phyloP scores from a whole-genome alignment of 495 filamentous ascomycete species.

The Echria macrotheca region DNA sequence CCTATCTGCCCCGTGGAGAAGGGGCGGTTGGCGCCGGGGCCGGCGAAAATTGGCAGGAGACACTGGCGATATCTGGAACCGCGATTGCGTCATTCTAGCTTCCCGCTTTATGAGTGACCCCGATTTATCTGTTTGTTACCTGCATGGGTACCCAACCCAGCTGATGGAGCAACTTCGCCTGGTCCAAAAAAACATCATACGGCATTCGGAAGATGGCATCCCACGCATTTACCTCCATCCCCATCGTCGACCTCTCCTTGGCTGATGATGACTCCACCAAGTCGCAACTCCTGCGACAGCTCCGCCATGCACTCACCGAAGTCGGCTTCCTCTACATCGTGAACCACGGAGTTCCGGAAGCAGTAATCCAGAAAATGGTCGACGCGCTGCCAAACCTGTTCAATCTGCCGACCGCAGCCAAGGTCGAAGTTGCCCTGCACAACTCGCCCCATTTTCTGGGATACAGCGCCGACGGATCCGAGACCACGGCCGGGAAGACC shows the following conservation, averaged over 20 bases:
- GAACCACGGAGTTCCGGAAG: conserved; percentile 41
- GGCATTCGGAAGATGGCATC: conserved; percentile 1
- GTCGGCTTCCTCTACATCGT: conserved; percentile 50
- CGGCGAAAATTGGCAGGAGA: no score
- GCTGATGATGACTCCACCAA: conserved; percentile 21
- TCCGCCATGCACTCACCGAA: conserved; percentile 42
- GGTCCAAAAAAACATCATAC: no score
- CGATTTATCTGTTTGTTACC: no score
- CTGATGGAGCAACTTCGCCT: no score
- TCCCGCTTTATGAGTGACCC: no score
- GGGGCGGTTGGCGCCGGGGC: no score
- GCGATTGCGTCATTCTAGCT: no score
- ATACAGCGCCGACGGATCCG: conserved; percentile 46
- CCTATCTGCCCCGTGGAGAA: no score
- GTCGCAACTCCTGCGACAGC: conserved; percentile 29
- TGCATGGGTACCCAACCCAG: no score
- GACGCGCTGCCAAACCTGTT: conserved; percentile 42
- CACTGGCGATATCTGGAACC: no score
- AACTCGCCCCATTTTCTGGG: conserved; percentile 52
- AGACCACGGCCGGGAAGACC: conserved; percentile 42
- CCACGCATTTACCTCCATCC: conserved; percentile 31
- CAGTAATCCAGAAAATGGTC: conserved; percentile 33
- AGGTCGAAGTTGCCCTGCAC: conserved; percentile 37
- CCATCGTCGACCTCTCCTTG: conserved; percentile 43
- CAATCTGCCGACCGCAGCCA: conserved; percentile 29